Conservation (phyloP, 305 asterid genomes). For the Fraxinus sp. region DNA sequence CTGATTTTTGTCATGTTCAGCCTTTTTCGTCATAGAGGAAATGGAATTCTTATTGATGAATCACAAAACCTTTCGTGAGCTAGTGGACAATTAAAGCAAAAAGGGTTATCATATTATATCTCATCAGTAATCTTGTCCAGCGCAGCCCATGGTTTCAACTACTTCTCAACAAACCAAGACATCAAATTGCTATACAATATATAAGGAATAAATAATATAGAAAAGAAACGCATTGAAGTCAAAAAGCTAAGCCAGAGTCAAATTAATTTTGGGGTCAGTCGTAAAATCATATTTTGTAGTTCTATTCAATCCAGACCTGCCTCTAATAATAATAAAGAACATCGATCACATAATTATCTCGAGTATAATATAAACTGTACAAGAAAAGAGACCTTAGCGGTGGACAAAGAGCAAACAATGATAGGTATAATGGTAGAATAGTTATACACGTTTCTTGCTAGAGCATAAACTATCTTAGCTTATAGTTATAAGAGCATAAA, state of each 20-base stretch:
- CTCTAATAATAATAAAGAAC: neutral
- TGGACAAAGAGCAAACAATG: constrained; percentile 1
- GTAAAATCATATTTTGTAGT: neutral
- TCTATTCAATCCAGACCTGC: neutral
- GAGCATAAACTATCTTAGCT: constrained; percentile 14
- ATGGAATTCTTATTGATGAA: neutral
- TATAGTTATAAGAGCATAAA: neutral
- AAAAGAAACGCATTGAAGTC: constrained; percentile 5
- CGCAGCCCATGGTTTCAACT: neutral
- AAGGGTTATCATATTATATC: neutral
- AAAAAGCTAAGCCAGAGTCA: constrained; percentile 7
- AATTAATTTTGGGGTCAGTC: neutral
- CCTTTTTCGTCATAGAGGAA: neutral
- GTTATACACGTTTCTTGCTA: constrained; percentile 11
- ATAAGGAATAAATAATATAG: neutral
- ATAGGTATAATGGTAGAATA: neutral
- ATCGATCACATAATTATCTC: constrained; percentile 4
- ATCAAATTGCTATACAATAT: neutral
- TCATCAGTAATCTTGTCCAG: neutral
- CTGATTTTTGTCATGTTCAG: neutral
- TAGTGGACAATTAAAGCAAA: neutral
- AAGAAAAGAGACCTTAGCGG: constrained; percentile 1
- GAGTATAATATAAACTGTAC: neutral
- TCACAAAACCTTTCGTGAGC: neutral
- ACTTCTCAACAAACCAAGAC: neutral